phyloP scores from a whole-genome alignment of 169 alveolate genomes.

The Plasmodium gaboni region DNA sequence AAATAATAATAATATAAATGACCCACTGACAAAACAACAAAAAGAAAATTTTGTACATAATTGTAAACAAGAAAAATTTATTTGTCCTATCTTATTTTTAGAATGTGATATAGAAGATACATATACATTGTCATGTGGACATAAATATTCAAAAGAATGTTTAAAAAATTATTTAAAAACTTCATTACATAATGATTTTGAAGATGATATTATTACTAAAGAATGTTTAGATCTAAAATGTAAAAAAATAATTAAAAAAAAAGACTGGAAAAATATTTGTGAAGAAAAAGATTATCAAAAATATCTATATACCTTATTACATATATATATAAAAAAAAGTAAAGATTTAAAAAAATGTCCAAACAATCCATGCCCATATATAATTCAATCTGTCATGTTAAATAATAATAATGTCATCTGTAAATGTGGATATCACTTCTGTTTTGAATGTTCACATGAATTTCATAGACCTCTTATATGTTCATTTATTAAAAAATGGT shows the following conservation, averaged over 20 bases:
- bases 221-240: conserved; percentile 28
- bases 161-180: conserved; percentile 39
- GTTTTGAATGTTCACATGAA: conserved; percentile 27
- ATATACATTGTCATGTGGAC: conserved; percentile 58
- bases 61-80: conserved; percentile 4
- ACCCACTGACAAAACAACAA: too few species aligned
- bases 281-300: conserved; percentile 4
- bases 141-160: conserved; percentile 42
- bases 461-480: conserved; percentile 55
- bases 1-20: not conserved
- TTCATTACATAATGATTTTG: conserved; percentile 20
- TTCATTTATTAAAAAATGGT: conserved; percentile 33
- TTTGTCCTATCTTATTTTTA: conserved; percentile 31
- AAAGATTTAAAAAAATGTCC: conserved; percentile 51
- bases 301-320: conserved; percentile 9
- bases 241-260: conserved; percentile 13
- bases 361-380: conserved; percentile 8
- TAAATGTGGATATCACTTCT: conserved; percentile 47
- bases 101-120: conserved; percentile 27
- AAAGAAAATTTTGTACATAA: not conserved
- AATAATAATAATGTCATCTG: conserved; percentile 18
- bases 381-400: conserved; percentile 31
- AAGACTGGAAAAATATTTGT: conserved; percentile 44
- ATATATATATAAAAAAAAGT: conserved; percentile 25
- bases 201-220: conserved; percentile 34